Conservation (phyloP, 2,329 filamentous ascomycete species). For the Orbilia blumenaviensis region DNA sequence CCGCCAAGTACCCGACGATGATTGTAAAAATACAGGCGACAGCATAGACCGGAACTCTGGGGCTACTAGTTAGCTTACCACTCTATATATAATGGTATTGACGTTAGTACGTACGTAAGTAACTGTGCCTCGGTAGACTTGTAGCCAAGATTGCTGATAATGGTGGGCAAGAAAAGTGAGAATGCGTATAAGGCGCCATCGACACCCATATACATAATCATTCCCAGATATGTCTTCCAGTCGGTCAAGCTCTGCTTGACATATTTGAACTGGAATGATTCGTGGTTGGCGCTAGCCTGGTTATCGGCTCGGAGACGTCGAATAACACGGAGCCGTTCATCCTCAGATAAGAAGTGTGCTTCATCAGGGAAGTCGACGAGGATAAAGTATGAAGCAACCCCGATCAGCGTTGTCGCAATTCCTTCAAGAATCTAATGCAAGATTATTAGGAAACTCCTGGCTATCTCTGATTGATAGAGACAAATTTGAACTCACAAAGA, state of each 20-base stretch:
- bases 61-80: background rate
- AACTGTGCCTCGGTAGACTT: constrained; percentile 73
- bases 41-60: constrained; percentile 72
- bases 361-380: constrained; percentile 84
- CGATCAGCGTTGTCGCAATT: constrained; percentile 74
- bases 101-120: constrained; percentile 67
- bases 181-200: constrained; percentile 54
- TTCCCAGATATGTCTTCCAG: constrained; percentile 83
- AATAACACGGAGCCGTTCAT: constrained; percentile 77
- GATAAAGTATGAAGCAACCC: constrained; percentile 76
- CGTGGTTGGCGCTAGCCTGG: constrained; percentile 77
- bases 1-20: constrained; percentile 76
- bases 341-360: constrained; percentile 74
- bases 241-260: constrained; percentile 77
- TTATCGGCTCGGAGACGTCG: constrained; percentile 75
- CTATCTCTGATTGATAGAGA: background rate
- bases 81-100: background rate
- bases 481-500: constrained; percentile 63
- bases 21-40: constrained; percentile 76
- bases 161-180: constrained; percentile 79
- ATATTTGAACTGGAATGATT: constrained; percentile 77
- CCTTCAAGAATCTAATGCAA: constrained; percentile 70
- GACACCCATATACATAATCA: constrained; percentile 61
- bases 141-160: constrained; percentile 71
- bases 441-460: background rate